Evolutionary conservation across 2,329 filamentous ascomycete species (phyloP), one percentile per base, ranked within the genome.

Genomic region (Blastomyces emzantsi): DNA sequence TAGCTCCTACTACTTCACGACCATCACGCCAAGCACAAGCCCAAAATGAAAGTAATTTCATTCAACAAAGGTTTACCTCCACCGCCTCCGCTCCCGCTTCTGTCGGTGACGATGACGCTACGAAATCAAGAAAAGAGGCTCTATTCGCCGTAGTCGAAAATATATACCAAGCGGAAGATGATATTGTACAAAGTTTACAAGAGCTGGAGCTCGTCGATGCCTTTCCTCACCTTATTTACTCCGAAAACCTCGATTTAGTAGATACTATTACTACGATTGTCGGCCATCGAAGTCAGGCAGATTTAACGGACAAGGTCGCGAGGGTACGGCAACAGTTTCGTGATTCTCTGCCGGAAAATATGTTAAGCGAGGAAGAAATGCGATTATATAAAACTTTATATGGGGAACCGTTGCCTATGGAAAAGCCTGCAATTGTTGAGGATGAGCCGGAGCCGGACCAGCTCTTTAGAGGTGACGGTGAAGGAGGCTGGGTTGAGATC

Each of bases 311-410:
- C 33, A 74, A 72, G 63, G 90, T 90, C 41, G 85, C 89, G 63
- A 81, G 85, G 68, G 88, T 90, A 45, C 85, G 88, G 69, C 87
- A 90, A 67, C 81, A 85, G 9, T 95, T 91, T 73, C 88, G 91
- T 66, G 87, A 94, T 70, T 87, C 83, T 0, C 76, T 97, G 30
- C 92, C 92, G 0, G 83, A 85, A 41, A 86, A 83, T 43, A 85
- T 90, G 69, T 75, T 97, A 61, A 86, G 81, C 43, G 80, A 82
- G 0, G 83, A 88, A 62, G 92, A 96, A 73, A 87, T 88, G 70
- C 79, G 78, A 58, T 78, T 96, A 0, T 96, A 96, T 74, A 86
- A 89, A 71, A 82, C 91, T 67, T 77, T 96, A 19, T 97, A 94
- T 73, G 93, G 92, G 1, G 81, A 87, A 43, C 90, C 92, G 1